Evolutionary conservation across 2,329 filamentous ascomycete species (phyloP).

Genomic region (Venturia oleaginea): DNA sequence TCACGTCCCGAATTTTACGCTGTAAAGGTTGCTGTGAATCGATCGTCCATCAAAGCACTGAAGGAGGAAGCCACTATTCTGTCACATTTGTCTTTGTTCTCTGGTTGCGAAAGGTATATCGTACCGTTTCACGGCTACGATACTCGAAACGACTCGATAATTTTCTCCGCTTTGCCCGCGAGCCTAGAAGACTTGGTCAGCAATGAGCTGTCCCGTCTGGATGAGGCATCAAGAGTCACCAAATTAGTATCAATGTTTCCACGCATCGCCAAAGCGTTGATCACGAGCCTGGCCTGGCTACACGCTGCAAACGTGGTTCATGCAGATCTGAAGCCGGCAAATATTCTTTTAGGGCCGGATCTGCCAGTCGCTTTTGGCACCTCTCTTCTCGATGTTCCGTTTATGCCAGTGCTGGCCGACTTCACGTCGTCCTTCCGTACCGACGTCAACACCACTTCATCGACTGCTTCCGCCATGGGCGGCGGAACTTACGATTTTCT

Average conservation of each 20-base stretch:
- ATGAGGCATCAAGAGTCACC: conserved; percentile 22
- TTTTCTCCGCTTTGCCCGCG: conserved; percentile 26
- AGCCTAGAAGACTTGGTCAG: conserved; percentile 27
- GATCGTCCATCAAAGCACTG: background rate
- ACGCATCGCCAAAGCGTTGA: conserved; percentile 29
- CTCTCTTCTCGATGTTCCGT: conserved; percentile 13
- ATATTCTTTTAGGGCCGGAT: conserved; percentile 31
- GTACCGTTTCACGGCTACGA: conserved; percentile 12
- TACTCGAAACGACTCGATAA: conserved; percentile 21
- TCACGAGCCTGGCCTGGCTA: conserved; percentile 35
- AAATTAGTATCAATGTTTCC: conserved; percentile 32
- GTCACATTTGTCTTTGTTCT: background rate
- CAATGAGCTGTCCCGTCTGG: conserved; percentile 22
- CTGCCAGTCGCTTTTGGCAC: conserved; percentile 10
- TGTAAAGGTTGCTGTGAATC: conserved; percentile 6
- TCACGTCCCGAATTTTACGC: conserved; percentile 3
- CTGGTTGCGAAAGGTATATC: background rate
- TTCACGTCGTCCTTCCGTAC: conserved; percentile 31
- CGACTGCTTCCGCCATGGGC: conserved; percentile 24
- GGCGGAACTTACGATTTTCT: conserved; percentile 41
- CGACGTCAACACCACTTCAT: conserved; percentile 15
- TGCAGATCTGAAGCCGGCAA: conserved; percentile 40
- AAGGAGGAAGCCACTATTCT: conserved; percentile 7
- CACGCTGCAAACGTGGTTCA: conserved; percentile 31
- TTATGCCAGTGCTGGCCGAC: conserved; percentile 31